A percentile compares a stretch with the other conserved stretches of the same genome.
These are phyloP conservation scores for Cochlearia excelsa DNA, from an alignment of 345 rosid genomes.

Conservation along the genomic window DNA sequence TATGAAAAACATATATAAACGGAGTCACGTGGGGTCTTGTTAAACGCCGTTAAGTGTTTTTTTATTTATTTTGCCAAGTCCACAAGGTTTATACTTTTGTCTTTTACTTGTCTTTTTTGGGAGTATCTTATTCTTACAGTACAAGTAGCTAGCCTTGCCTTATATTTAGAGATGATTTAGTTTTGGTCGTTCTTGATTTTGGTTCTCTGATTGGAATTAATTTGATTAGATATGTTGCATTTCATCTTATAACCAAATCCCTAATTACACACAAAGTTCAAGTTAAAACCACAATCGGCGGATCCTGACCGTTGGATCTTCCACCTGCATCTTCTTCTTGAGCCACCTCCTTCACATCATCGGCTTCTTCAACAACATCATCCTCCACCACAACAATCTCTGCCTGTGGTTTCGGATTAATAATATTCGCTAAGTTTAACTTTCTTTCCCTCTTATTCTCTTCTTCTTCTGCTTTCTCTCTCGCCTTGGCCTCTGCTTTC, in stretches of 20 bases:
- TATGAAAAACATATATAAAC: conserved; percentile 34
- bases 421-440: conserved; percentile 43
- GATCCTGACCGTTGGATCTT: conserved; percentile 21
- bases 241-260: background rate
- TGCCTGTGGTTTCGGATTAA: conserved; percentile 39
- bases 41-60: background rate
- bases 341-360: conserved; percentile 27
- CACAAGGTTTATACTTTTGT: background rate
- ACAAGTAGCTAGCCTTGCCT: too few species aligned
- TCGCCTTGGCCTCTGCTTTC: conserved; percentile 89
- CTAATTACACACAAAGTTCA: conserved; percentile 20
- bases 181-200: too few species aligned
- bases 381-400: conserved; percentile 46
- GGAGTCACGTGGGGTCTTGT: conserved; percentile 40
- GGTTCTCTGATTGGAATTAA: too few species aligned
- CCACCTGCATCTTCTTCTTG: conserved; percentile 30
- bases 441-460: conserved; percentile 66
- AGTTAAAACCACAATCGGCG: conserved; percentile 16
- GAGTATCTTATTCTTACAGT: too few species aligned
- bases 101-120: background rate
- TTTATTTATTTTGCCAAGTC: background rate
- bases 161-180: too few species aligned
- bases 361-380: conserved; percentile 33
- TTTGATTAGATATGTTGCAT: too few species aligned
- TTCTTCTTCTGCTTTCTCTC: conserved; percentile 66